Base-by-base conservation (phyloP, 2,329 filamentous ascomycete genomes). In the Pestalotiopsis sp. region DNA sequence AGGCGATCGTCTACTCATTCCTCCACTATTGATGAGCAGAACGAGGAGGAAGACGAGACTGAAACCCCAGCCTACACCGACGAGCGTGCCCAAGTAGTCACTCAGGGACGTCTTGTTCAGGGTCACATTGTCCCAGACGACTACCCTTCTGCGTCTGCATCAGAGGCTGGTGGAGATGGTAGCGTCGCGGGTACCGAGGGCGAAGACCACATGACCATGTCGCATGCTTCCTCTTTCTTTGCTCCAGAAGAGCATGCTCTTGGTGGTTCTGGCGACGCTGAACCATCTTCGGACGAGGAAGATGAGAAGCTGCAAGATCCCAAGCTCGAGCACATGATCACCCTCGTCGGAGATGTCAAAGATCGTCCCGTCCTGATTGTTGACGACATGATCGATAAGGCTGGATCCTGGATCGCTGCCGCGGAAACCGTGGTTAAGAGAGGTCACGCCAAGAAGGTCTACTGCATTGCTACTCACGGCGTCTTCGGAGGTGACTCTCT, bases 341-440 rank as follows among this genome's bases (percentile, higher is more conserved):
- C 96, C 0, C 86, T 99, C n/a, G 96, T 99, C 14, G 96, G 96
- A 70, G 93, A 98, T 75, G 96, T 99, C 70, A 92, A 91, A 77
- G 90, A 93, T 78, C 90, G 93, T 69, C 91, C 93, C 0, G 96
- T 98, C 67, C 92, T 99, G 78, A 94, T 99, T 70, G 93, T 99
- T 64, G 96, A 99, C 79, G 96, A 99, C 79, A 98, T 99, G 93
- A 98, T 99, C 77, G 96, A 99, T 83, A 98, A 97, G 83, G 91
- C 94, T 11, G 93, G 92, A 14, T 97, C 94, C 6, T 99, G 96
- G 96, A 97, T 99, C 73, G 95, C 95, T 5, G 96, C 96, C 6
- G 96, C 96, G 13, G 96, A 99, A 84, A 97, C 95, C 1, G 95
- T 97, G 2, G 93, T 97, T 66, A 98, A 98, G 85, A 90, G 92